Evolutionary conservation across 2,329 filamentous ascomycete genomes (phyloP).

Genomic region (Diatrype stigma): DNA sequence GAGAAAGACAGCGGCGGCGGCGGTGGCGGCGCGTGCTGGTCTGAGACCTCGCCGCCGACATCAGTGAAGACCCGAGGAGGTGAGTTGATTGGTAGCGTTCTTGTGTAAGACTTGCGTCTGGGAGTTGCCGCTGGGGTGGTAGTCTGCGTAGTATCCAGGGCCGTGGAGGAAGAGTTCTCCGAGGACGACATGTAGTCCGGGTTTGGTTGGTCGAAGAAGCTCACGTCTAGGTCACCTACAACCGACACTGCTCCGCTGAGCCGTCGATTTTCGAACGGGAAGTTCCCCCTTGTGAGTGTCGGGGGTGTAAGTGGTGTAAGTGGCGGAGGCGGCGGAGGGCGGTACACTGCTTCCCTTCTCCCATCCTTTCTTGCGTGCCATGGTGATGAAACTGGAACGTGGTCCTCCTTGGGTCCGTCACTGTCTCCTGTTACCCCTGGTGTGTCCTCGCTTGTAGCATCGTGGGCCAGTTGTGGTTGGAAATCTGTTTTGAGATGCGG

Average conservation of each 20-base stretch:
- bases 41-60: constrained; percentile 3
- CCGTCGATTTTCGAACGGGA: constrained; percentile 38
- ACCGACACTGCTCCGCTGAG: constrained; percentile 29
- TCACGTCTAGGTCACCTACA: constrained; percentile 31
- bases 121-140: constrained; percentile 32
- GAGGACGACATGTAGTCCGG: constrained; percentile 41
- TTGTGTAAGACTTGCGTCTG: constrained; percentile 40
- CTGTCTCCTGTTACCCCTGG: constrained; percentile 11
- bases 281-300: constrained; percentile 37
- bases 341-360: constrained; percentile 24
- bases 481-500: constrained; percentile 8
- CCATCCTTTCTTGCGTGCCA: constrained; percentile 21
- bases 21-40: constrained; percentile 20
- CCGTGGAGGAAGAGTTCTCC: constrained; percentile 16
- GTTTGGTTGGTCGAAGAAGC: constrained; percentile 46
- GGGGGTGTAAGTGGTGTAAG: constrained; percentile 48
- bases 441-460: constrained; percentile 3
- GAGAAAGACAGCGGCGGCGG: constrained; percentile 37
- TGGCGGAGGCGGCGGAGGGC: constrained; percentile 34
- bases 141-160: constrained; percentile 15
- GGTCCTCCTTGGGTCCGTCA: constrained; percentile 8
- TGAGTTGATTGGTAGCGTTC: constrained; percentile 31
- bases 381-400: constrained; percentile 1
- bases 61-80: constrained; percentile 13
- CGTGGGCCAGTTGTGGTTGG: constrained; percentile 4